Evolutionary conservation across 257 asterid species (phyloP), one percentile per base, ranked within the genome.

Genomic region (Solanum dulcamara): DNA sequence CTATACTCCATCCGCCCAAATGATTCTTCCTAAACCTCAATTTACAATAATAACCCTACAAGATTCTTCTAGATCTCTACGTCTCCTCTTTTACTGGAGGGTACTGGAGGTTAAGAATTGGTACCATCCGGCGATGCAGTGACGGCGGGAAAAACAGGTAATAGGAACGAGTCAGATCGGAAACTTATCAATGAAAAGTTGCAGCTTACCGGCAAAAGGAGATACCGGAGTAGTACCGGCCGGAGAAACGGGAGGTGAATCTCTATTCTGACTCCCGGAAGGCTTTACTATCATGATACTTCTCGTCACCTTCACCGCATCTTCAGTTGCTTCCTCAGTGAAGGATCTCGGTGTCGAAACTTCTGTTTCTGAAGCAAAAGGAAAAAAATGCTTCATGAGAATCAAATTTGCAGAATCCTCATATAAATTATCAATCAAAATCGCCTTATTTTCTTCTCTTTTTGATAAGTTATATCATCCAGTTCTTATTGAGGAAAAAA

Each of bases 271-370:
- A 22, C 84, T 71, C 38, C 62, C 93, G 75, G 91, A 92, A 51
- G 98, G 97, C 90, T 90, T 96, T 0, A 95, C 88, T 80, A 96
- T 95, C 99, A 93, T 94, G 86, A 96, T 96, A 88, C 99, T 94
- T 89, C 97, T 91, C 12, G 99, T 96, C 90, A 96, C 98, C 85
- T 85, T 94, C 83, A 91, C 72, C 22, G 88, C 89, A 35, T 93
- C 97, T 68, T 89, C 96, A 26, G 42, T 86, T 48, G 90, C 86
- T 33, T 90, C 95, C 28, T 86, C 93, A 48, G 87, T 90, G 11
- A 85, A 42, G 22, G 96, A 87, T 84, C 90, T 90, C 32, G 84
- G 85, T 59, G 59, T 87, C 22, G 85, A 89, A 67, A 28, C 90
- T 75, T 88, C 98, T 7, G 93, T 81, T 83, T 90, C 96, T 91